phyloP scores from a whole-genome alignment of 208 protist species.

The Leishmania aethiopica region DNA sequence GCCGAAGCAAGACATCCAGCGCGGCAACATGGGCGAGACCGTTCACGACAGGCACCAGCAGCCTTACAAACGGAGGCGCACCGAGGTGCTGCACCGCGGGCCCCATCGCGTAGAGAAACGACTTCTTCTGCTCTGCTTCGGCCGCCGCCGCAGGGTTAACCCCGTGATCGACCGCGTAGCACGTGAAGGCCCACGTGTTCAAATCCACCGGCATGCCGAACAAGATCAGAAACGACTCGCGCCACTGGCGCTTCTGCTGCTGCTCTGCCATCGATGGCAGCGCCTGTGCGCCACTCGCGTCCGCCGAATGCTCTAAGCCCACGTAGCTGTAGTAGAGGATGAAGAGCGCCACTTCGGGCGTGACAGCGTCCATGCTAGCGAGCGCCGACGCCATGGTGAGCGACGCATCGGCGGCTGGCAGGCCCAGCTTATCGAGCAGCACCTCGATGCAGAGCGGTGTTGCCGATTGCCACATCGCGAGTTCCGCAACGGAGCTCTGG shows the following conservation, averaged over 20 bases:
- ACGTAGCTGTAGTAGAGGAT: constrained; percentile 60
- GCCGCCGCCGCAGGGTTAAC: constrained; percentile 32
- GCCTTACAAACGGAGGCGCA: constrained; percentile 35
- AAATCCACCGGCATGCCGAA: constrained; percentile 47
- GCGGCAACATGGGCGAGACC: constrained; percentile 52
- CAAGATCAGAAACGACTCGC: constrained; percentile 48
- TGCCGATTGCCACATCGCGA: constrained; percentile 39
- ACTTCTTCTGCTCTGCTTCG: neutral
- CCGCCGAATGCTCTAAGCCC: constrained; percentile 7
- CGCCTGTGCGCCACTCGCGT: neutral
- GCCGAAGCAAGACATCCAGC: constrained; percentile 56
- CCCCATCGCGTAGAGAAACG: constrained; percentile 22
- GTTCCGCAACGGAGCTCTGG: constrained; percentile 19
- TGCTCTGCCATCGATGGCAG: constrained; percentile 6
- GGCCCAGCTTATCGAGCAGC: constrained; percentile 44
- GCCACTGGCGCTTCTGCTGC: constrained; percentile 36
- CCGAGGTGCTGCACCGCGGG: constrained; percentile 36
- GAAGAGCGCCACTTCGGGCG: constrained; percentile 52
- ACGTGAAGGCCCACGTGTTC: constrained; percentile 47
- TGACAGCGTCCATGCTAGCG: constrained; percentile 32
- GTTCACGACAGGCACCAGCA: constrained; percentile 57
- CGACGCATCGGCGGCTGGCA: constrained; percentile 25
- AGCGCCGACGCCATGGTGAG: constrained; percentile 38
- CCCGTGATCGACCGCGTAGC: constrained; percentile 64
- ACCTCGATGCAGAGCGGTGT: constrained; percentile 59